Evolutionary conservation across 2,329 filamentous ascomycete genomes (phyloP), one percentile per base, ranked within the genome.

Genomic region (Drechslerella stenobrocha): DNA sequence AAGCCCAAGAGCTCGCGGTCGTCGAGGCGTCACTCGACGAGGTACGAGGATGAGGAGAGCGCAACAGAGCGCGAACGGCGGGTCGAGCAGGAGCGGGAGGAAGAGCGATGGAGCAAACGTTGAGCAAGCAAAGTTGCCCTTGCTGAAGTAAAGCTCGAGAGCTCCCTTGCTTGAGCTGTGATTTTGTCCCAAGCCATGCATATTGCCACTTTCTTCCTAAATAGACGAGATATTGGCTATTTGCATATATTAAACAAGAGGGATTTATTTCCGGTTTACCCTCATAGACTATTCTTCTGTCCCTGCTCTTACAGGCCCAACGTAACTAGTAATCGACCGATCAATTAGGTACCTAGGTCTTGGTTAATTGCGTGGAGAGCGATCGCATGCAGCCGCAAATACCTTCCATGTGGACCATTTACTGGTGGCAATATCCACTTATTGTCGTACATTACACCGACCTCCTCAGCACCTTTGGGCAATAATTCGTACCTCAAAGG

Each of bases 71-170:
- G 73, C 22, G 72, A 73, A 47, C 52, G 72, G 40, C 70, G 71
- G 69, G 72, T 72, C 20, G 72, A 73, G 50, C 70, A 70, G 52
- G 72, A 73, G 51, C 63, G 72, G 26, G 72, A 73, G 57, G 72
- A 71, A 42, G 72, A 73, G 37, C 69, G 72, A 70, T 73, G 72
- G 72, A 67, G 71, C 20, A 69, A 70, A 60, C 67, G 53, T 35
- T 69, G 53, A 56, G 15, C 37, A 13, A 48, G 34, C 37, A 22
- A 42, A 22, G 34, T 65, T 15, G 42, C 47, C 18, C 23, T 37
- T 32, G 46, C n/a, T 3, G 50, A 24, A 20, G 15, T 35, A 42
- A 57, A 48, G 26, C 24, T 30, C 37, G 50, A 51, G 48, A 56
- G 53, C 44, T 60, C 63, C 52, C 37, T 20, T 44, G 23, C 28